phyloP scores from a whole-genome alignment of 495 filamentous ascomycete genomes.

The Lophiotrema nucula region DNA sequence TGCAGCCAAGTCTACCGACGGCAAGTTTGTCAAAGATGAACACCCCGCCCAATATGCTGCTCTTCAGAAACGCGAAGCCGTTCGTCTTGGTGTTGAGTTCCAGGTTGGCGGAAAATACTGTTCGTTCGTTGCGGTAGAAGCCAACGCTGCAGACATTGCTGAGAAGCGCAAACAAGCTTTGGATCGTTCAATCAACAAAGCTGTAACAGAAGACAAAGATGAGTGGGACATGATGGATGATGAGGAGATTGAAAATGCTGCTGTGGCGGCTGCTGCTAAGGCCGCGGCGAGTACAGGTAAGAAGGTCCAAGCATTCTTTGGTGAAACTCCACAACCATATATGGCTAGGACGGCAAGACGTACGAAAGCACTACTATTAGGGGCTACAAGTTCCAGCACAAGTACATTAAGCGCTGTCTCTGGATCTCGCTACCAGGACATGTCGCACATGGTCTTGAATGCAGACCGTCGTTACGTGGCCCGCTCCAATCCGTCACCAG shows the following conservation, averaged over 20 bases:
- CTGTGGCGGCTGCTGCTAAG: background rate
- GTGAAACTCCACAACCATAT: no score
- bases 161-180: slow-evolving; percentile 19
- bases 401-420: background rate
- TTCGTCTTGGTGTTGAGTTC: slow-evolving; percentile 60
- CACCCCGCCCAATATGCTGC: slow-evolving; percentile 50
- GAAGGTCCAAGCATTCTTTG: background rate
- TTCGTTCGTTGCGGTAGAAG: slow-evolving; percentile 66
- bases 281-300: background rate
- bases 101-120: slow-evolving; percentile 66
- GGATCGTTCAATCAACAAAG: slow-evolving; percentile 4
- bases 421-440: background rate
- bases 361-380: no score
- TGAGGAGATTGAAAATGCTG: no score
- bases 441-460: background rate
- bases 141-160: slow-evolving; percentile 29
- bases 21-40: slow-evolving; percentile 48
- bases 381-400: background rate
- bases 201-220: background rate
- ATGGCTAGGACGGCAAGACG: no score
- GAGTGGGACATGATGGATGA: slow-evolving; percentile 18
- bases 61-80: slow-evolving; percentile 61
- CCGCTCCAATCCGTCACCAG: background rate
- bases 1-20: slow-evolving; percentile 47
- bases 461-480: background rate